phyloP scores from a whole-genome alignment of 176 grass and related monocot species.

The Avena atlantica region DNA sequence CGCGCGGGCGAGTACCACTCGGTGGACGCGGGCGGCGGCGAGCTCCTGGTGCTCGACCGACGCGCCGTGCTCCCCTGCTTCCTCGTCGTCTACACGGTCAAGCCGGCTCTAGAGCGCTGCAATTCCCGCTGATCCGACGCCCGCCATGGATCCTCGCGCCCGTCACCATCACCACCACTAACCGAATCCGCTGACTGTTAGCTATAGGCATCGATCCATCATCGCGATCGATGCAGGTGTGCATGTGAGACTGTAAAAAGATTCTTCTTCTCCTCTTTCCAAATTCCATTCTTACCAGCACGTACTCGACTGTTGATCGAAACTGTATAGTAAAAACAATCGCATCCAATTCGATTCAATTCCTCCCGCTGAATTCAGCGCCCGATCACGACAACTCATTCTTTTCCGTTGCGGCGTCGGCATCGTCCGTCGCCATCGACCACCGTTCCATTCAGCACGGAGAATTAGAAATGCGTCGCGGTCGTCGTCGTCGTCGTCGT shows the following conservation, averaged over 20 bases:
- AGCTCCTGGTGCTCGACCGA: conserved; percentile 44
- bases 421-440: background rate
- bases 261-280: background rate
- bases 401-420: background rate
- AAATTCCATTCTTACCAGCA: background rate
- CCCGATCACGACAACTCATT: background rate
- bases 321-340: background rate
- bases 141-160: background rate
- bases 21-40: conserved; percentile 27
- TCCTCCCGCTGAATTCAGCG: background rate
- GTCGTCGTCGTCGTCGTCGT: background rate
- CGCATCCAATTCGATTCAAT: too few species aligned
- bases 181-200: conserved; percentile 11
- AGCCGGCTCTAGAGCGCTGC: background rate
- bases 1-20: conserved; percentile 31
- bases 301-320: background rate
- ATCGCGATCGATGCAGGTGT: background rate
- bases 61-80: conserved; percentile 52
- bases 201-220: conserved; percentile 3
- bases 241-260: conserved; percentile 27
- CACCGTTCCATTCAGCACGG: background rate
- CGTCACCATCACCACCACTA: background rate
- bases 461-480: background rate
- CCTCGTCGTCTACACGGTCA: conserved; percentile 41
- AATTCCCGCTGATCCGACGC: background rate